A percentile compares a stretch with the other conserved stretches of the same genome.
These are phyloP conservation scores for Candida orba DNA, from an alignment of 805 yeast species.

Conservation along the genomic window DNA sequence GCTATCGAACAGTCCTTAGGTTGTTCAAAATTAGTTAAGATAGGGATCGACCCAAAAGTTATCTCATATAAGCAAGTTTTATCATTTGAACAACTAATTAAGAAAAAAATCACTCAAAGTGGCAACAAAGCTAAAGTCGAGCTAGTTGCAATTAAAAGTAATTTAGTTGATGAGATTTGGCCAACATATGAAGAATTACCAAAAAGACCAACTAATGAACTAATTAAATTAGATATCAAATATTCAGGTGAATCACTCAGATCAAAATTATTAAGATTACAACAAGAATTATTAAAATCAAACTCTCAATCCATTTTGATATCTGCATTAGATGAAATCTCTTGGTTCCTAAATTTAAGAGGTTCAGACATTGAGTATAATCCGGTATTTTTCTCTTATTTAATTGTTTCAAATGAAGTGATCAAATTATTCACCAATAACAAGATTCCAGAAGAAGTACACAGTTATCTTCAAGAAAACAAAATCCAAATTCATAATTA, in stretches of 20 bases:
- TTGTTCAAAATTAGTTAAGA: constrained; percentile 36
- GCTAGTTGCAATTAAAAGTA: constrained; percentile 46
- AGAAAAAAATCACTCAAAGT: constrained; percentile 19
- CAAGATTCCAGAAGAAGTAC: constrained; percentile 31
- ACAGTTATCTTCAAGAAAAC: constrained; percentile 34
- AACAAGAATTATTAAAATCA: constrained; percentile 27
- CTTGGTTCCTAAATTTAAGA: constrained; percentile 85
- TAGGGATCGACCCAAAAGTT: constrained; percentile 81
- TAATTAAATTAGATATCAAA: constrained; percentile 43
- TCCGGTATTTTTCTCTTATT: constrained; percentile 76
- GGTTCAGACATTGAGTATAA: constrained; percentile 76
- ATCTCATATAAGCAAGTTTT: constrained; percentile 39
- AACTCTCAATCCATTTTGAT: constrained; percentile 45
- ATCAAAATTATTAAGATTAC: constrained; percentile 48
- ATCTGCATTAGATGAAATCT: constrained; percentile 79
- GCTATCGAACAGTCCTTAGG: constrained; percentile 38
- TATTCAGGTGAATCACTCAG: constrained; percentile 59
- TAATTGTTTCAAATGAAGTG: constrained; percentile 36
- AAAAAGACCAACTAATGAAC: constrained; percentile 39
- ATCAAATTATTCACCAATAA: constrained; percentile 51
- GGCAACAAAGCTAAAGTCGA: constrained; percentile 31
- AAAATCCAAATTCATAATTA: constrained; percentile 49
- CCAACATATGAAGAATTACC: constrained; percentile 58
- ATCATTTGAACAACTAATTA: constrained; percentile 25
- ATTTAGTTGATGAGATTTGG: constrained; percentile 77